These are phyloP conservation scores for Candolleomyces efflorescens DNA, from an alignment of 768 basidiomycete species.

Conservation along the genomic window DNA sequence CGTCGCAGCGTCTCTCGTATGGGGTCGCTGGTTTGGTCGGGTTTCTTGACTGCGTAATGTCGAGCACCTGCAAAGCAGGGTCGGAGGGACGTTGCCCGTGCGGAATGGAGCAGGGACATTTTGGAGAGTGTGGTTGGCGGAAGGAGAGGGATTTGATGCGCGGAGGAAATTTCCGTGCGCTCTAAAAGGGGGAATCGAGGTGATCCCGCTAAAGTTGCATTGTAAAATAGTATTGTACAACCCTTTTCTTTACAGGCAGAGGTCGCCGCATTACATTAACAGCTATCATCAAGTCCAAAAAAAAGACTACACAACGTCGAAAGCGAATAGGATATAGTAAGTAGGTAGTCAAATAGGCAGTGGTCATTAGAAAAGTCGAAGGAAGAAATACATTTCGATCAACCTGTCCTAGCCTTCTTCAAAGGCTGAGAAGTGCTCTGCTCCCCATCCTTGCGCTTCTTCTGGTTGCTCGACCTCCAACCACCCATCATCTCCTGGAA, in stretches of 20 bases:
- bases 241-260: background rate
- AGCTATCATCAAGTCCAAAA: background rate
- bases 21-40: conserved; percentile 48
- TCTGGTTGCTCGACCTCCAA: conserved; percentile 46
- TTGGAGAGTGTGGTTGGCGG: background rate
- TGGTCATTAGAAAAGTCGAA: background rate
- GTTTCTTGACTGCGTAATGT: conserved; percentile 37
- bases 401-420: conserved; percentile 66
- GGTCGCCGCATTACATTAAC: background rate
- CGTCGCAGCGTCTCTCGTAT: conserved; percentile 72
- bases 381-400: conserved; percentile 13
- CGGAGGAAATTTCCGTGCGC: conserved; percentile 1
- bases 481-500: conserved; percentile 48
- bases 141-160: background rate
- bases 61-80: conserved; percentile 6
- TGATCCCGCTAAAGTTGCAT: no score
- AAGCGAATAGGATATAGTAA: background rate
- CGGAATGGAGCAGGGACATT: conserved; percentile 1
- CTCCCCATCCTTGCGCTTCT: conserved; percentile 77
- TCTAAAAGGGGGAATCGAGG: no score
- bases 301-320: background rate
- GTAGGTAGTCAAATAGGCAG: no score
- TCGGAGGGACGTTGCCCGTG: background rate
- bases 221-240: no score
- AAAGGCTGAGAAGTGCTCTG: conserved; percentile 56